These are phyloP conservation scores for Calycina herbarum DNA, from an alignment of 2,329 filamentous ascomycete genomes.

Conservation along the genomic window DNA sequence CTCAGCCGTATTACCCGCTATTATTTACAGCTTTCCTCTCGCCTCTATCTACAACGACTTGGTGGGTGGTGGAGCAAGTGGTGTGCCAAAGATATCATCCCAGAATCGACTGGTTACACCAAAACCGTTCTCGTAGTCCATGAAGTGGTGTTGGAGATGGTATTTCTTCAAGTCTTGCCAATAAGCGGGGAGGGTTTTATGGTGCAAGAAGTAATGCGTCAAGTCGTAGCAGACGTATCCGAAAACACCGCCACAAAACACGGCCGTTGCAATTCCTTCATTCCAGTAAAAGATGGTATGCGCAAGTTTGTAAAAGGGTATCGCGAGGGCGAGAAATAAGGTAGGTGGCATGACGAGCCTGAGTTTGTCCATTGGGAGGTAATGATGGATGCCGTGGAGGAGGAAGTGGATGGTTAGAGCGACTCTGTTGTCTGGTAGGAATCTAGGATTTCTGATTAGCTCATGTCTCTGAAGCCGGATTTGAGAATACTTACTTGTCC, in stretches of 20 bases:
- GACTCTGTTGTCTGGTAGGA: constrained; percentile 88
- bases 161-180: constrained; percentile 96
- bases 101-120: constrained; percentile 96
- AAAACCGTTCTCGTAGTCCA: constrained; percentile 96
- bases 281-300: constrained; percentile 79
- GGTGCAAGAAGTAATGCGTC: constrained; percentile 98
- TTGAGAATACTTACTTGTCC: constrained; percentile 66
- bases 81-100: constrained; percentile 89
- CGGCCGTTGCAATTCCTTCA: constrained; percentile 77
- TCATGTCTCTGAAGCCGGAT: background rate
- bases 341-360: constrained; percentile 95
- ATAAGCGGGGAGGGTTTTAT: constrained; percentile 85
- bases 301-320: constrained; percentile 90
- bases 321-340: constrained; percentile 78
- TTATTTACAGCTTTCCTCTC: constrained; percentile 4
- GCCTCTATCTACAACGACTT: constrained; percentile 26
- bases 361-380: constrained; percentile 98
- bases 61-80: constrained; percentile 52
- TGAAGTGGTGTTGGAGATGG: constrained; percentile 95
- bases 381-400: constrained; percentile 96
- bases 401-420: constrained; percentile 86
- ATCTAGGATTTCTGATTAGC: constrained; percentile 52
- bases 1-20: constrained; percentile 2
- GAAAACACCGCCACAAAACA: constrained; percentile 88
- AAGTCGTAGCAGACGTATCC: constrained; percentile 96